Evolutionary conservation across 257 asterid species (phyloP).

Genomic region (Solanum pennellii): DNA sequence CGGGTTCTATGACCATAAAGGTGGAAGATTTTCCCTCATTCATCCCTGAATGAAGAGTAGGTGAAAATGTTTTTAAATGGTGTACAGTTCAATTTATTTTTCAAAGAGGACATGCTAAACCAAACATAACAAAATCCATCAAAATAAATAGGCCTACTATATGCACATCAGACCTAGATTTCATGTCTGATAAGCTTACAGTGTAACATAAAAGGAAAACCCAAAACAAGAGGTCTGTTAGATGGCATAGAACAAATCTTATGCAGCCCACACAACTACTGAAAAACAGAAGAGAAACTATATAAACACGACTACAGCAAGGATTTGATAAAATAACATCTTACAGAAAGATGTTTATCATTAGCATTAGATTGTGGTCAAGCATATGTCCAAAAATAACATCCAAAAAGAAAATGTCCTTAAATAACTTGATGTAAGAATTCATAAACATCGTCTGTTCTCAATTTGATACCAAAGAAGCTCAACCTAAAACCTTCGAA

Average conservation of each 20-base stretch:
- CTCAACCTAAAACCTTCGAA: not conserved
- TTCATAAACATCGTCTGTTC: not conserved
- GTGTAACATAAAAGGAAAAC: not conserved
- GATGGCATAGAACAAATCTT: not conserved
- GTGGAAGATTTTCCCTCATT: not conserved
- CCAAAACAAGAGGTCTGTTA: not conserved
- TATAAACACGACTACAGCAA: not conserved
- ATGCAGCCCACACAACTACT: not conserved
- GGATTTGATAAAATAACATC: not conserved
- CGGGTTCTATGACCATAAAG: not conserved
- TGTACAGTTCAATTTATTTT: not conserved
- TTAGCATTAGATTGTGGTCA: not conserved
- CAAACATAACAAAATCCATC: not conserved
- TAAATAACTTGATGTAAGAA: not conserved
- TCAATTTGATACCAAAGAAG: not conserved
- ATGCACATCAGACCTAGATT: not conserved
- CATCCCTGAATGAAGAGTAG: not conserved
- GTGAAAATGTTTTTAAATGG: not conserved
- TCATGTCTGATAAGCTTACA: not conserved
- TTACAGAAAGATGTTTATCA: not conserved
- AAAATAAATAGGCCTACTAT: not conserved
- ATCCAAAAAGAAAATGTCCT: not conserved
- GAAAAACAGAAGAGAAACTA: not conserved
- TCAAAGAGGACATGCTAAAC: not conserved
- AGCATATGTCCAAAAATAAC: not conserved